These are phyloP conservation scores for Xylariaceae sp. DNA, from an alignment of 2,329 filamentous ascomycete species.

Conservation along the genomic window DNA sequence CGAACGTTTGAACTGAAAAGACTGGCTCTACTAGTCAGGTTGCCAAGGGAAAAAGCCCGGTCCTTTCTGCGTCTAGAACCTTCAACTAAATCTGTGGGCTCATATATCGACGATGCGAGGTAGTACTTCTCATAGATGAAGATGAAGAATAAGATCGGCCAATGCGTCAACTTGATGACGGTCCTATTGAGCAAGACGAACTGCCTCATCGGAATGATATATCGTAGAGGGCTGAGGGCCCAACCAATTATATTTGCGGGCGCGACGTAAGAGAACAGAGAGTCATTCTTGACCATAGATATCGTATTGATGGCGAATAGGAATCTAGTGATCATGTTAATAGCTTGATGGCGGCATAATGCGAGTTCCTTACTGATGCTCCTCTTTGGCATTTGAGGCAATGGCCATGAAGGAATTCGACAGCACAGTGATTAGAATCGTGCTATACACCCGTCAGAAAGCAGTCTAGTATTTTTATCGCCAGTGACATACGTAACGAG, in stretches of 20 bases:
- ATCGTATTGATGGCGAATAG: conserved; percentile 96
- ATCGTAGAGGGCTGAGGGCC: conserved; percentile 79
- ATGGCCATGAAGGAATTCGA: conserved; percentile 96
- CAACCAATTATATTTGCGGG: conserved; percentile 90
- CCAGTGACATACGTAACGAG: conserved; percentile 61
- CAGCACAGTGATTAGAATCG: conserved; percentile 90
- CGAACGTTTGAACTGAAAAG: conserved; percentile 71
- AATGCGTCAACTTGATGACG: conserved; percentile 86
- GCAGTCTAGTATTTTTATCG: neutral
- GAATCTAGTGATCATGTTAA: conserved; percentile 48
- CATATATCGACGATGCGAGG: conserved; percentile 70
- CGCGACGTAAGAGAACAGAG: conserved; percentile 87
- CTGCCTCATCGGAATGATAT: conserved; percentile 70
- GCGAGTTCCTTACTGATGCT: conserved; percentile 59
- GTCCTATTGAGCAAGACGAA: conserved; percentile 86
- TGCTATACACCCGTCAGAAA: conserved; percentile 43
- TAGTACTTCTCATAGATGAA: conserved; percentile 82
- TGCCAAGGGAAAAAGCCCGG: conserved; percentile 53
- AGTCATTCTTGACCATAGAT: conserved; percentile 97
- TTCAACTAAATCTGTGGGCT: conserved; percentile 83
- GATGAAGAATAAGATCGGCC: conserved; percentile 80
- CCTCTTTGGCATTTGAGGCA: conserved; percentile 86
- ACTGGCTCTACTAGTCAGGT: conserved; percentile 52
- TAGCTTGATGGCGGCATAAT: neutral
- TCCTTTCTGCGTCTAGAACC: conserved; percentile 51